A percentile compares a stretch with the other conserved stretches of the same genome.
phyloP scores from a whole-genome alignment of 805 yeast species.

The Candida corydali region DNA sequence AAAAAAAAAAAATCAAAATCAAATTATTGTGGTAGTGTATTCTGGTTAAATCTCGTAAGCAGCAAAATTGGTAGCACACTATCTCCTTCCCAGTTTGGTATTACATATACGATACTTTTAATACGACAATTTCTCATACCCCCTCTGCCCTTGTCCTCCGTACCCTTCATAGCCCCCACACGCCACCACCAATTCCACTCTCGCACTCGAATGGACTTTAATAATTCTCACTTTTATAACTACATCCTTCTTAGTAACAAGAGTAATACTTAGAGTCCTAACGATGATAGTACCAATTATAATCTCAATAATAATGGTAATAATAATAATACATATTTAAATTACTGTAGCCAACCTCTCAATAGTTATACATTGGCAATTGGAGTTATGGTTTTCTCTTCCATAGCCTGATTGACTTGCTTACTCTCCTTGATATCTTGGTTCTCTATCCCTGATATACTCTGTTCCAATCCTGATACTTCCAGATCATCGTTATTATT shows the following conservation, averaged over 20 bases:
- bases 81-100: no score
- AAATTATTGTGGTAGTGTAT: background rate
- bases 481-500: constrained; percentile 21
- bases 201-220: no score
- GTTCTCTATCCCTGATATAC: constrained; percentile 6
- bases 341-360: background rate
- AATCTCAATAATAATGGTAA: no score
- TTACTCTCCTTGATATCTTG: constrained; percentile 1
- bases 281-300: no score
- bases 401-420: background rate
- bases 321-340: background rate
- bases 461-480: constrained; percentile 18
- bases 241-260: no score
- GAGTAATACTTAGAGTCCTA: no score
- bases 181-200: no score
- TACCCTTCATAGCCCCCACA: no score
- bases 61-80: constrained; percentile 1
- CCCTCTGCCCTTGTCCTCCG: no score
- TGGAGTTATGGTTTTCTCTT: background rate
- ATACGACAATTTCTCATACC: no score
- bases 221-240: no score
- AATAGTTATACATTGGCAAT: background rate
- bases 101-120: no score
- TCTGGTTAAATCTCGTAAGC: background rate
- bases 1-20: background rate